phyloP scores from a whole-genome alignment of 129 eudicot genomes.

The Tanacetum coccineum region DNA sequence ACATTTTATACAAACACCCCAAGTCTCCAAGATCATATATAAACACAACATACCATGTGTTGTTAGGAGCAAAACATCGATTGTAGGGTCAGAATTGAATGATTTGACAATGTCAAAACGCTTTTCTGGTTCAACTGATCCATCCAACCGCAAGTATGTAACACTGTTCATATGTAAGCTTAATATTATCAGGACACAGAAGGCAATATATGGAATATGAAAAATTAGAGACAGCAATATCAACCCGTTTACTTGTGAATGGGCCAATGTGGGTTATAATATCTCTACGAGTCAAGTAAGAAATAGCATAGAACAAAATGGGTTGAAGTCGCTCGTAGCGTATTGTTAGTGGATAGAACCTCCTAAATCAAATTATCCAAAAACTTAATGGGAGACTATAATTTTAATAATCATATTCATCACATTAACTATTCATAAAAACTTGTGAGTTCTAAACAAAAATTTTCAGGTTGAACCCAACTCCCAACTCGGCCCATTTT shows the following conservation, averaged over 20 bases:
- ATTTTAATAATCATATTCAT: too few species aligned
- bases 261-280: not conserved
- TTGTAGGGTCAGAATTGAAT: constrained; percentile 98
- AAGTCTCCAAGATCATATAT: not conserved
- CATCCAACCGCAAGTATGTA: constrained; percentile 95
- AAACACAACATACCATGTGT: constrained; percentile 66
- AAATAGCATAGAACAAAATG: not conserved
- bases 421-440: too few species aligned
- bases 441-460: not conserved
- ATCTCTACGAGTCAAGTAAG: not conserved
- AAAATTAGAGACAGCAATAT: not conserved
- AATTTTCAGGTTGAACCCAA: not conserved
- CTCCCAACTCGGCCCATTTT: constrained; percentile 2
- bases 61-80: constrained; percentile 87
- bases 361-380: not conserved
- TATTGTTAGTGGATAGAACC: not conserved
- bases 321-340: not conserved
- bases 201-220: constrained; percentile 12
- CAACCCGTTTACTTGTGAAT: not conserved
- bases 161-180: constrained; percentile 50
- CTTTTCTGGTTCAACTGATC: constrained; percentile 94
- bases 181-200: constrained; percentile 7
- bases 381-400: not conserved
- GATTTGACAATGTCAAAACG: constrained; percentile 98
- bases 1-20: too few species aligned